Conservation (phyloP, 176 grass and related monocot genomes). For the Pontederia paniculata region DNA sequence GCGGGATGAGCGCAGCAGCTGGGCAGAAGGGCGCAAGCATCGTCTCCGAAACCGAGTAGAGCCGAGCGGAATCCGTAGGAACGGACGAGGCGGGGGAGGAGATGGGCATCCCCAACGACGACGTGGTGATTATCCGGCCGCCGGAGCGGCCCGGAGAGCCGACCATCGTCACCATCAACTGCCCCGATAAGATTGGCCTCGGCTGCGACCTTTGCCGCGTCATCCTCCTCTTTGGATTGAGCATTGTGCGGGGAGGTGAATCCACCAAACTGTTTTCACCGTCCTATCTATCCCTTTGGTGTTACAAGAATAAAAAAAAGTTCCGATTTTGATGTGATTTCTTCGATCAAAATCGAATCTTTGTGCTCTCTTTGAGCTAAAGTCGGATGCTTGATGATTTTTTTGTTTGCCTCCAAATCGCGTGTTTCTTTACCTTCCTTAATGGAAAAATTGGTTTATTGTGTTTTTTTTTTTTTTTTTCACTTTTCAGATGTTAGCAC, state of each 20-base stretch:
- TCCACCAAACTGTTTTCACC: not conserved
- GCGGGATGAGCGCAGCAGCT: no score
- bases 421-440: no score
- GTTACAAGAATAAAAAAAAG: not conserved
- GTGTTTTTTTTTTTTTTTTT: not conserved
- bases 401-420: not conserved
- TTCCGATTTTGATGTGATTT: not conserved
- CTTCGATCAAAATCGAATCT: not conserved
- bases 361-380: not conserved
- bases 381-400: not conserved
- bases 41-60: not conserved
- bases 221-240: conserved; percentile 85
- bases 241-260: conserved; percentile 62
- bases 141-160: conserved; percentile 41
- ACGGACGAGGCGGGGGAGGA: not conserved
- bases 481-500: conserved; percentile 16
- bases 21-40: not conserved
- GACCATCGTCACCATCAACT: conserved; percentile 55
- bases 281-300: not conserved
- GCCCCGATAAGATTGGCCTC: conserved; percentile 83
- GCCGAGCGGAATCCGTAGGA: not conserved
- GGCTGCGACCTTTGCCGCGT: conserved; percentile 81
- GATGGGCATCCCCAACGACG: conserved; percentile 65
- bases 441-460: no score
- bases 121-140: conserved; percentile 53